A percentile compares a stretch with the other conserved stretches of the same genome.
phyloP scores from a whole-genome alignment of 331 rosid species.

The Pyrus hybrid region DNA sequence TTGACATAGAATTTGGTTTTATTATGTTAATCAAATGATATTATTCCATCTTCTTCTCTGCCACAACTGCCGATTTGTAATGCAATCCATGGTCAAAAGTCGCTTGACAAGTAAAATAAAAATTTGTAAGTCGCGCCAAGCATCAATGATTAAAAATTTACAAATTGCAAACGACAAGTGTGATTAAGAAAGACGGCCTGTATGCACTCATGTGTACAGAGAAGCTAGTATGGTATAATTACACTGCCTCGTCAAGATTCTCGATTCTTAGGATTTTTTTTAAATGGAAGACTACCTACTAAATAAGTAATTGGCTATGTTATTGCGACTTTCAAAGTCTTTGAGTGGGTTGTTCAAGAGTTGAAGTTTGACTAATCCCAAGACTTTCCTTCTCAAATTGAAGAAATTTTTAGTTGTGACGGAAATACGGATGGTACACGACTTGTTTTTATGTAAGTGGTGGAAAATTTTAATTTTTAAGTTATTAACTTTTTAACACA shows the following conservation, averaged over 20 bases:
- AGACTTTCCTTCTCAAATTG: not conserved
- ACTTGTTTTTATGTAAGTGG: too few species aligned
- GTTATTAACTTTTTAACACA: too few species aligned
- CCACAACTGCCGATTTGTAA: not conserved
- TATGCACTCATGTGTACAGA: accelerated
- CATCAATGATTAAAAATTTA: too few species aligned
- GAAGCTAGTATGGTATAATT: too few species aligned
- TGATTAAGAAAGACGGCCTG: too few species aligned
- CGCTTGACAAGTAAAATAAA: too few species aligned
- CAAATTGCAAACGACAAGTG: not conserved
- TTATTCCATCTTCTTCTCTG: not conserved
- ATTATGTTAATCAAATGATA: not conserved
- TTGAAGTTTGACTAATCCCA: not conserved
- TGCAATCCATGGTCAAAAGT: not conserved
- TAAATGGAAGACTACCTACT: not conserved
- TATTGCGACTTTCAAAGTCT: not conserved
- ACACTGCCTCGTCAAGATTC: not conserved
- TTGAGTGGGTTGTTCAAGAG: not conserved
- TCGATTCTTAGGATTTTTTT: not conserved
- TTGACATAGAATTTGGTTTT: constrained; percentile 1
- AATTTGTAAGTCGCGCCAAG: not conserved
- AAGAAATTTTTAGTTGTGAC: too few species aligned
- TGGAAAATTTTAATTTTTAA: too few species aligned
- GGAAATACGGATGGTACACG: too few species aligned
- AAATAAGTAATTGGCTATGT: not conserved